Base-by-base conservation (phyloP, 306 rosid species). In the Quillaja saponaria region DNA sequence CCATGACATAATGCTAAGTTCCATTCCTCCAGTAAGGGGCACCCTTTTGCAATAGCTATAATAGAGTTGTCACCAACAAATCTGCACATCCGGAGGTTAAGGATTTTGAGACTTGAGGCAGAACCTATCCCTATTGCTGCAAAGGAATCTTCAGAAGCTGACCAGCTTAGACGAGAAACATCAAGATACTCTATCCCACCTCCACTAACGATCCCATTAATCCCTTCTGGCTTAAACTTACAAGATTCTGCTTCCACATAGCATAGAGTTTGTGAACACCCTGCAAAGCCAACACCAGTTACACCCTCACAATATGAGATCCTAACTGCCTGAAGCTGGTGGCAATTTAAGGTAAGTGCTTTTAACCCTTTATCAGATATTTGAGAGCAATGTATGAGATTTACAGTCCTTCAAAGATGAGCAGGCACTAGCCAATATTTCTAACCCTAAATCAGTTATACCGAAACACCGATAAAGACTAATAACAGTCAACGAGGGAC, bases 1-100 rank as follows among this genome's bases (percentile, higher is more conserved):
- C 67, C 82, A 28, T 80, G 82, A 48, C 92, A 80, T 17, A 82
- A 61, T 7, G 86, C 92, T 41, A 85, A 75, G 81, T 82, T 85
- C 88, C 92, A 85, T 37, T 85, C 86, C 65, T 80, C 67, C 40
- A 82, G 84, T 8, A 77, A 66, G 0, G 77, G 75, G 75, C 86
- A 82, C 49, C 88, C 79, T 65, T 69, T 70, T 61, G 86, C 71
- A 58, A 85, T 78, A 44, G 76, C 79, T 8, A 19, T 35, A 50
- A 82, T 61, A 6, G 84, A 72, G 20, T 55, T n/a, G 8, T 82
- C 81, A 0, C 67, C 56, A 34, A 82, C 55, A 39, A 63, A 39
- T 76, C 81, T 81, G 47, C 89, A 78, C 68, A 78, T 40, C 57
- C 80, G 72, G 34, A 83, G 77, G 71, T 86, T 74, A 3, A 86